Evolutionary conservation across 2,329 filamentous ascomycete genomes (phyloP), one percentile per base, ranked within the genome.

Genomic region (Xylaria sp.): DNA sequence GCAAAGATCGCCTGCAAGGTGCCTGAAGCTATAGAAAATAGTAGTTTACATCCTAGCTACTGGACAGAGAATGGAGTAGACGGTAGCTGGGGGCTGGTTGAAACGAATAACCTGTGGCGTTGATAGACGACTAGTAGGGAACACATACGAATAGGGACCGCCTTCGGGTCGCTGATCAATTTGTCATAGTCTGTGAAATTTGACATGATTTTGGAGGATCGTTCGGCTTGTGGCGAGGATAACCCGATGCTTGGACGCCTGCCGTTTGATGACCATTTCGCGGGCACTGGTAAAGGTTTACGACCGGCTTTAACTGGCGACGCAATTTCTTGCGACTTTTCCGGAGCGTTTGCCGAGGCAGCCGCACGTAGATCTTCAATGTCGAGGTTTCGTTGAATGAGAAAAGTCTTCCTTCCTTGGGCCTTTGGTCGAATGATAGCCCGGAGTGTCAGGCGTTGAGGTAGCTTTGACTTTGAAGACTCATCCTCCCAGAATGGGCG

Each of bases 301-400:
- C 63, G 63, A n/a, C 19, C 29, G 11, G 15, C 23, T 37, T n/a
- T 51, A 9, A 53, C 48, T 15, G 55, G 56, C 35, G 55, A 63
- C 11, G 13, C 10, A 23, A 13, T 51, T 33, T 52, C 47, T 23
- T 51, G 35, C 3, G 29, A 33, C 4, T 19, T 49, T 9, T 41
- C 27, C 33, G 23, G 6, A 21, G 25, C 1, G 4, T 29, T 56
- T 10, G 17, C 73, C 1, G 79, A 78, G n/a, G 84, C 74, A 0
- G 79, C 81, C 8, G 78, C 75, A 46, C 79, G 76, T 9, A 86
- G 71, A 62, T 79, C 75, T 25, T 80, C 75, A 13, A 85, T 72
- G 61, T 85, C 77, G 61, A 87, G 83, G 17, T 77, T 78, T 29
- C 83, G 78, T 64, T 80, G 77, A 17, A 87, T 75, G 0, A 81